Percentiles rank a stretch among this genome's conserved stretches.
Conservation (phyloP, 2,329 filamentous ascomycete genomes). For the Lasiodiplodia citricola region DNA sequence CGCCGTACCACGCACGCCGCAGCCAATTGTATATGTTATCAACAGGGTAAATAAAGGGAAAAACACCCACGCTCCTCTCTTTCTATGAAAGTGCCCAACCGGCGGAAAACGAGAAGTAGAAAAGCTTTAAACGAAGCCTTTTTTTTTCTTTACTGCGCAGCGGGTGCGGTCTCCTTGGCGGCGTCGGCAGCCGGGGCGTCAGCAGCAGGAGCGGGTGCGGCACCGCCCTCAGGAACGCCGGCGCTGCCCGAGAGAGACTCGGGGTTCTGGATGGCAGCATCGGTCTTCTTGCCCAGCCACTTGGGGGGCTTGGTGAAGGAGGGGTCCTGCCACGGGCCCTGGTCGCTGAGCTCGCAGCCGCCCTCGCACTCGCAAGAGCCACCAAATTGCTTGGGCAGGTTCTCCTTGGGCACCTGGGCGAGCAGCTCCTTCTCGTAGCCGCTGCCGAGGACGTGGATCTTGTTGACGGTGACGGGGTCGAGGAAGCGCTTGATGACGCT, state of each 20-base stretch:
- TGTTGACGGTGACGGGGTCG: conserved; percentile 93
- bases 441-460: conserved; percentile 88
- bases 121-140: neutral
- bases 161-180: conserved; percentile 30
- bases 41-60: conserved; percentile 8
- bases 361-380: conserved; percentile 81
- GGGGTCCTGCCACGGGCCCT: conserved; percentile 83
- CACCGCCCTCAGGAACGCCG: conserved; percentile 31
- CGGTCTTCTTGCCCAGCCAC: conserved; percentile 47
- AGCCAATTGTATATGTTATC: conserved; percentile 22
- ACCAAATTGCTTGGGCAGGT: conserved; percentile 85
- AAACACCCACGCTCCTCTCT: conserved; percentile 20
- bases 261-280: conserved; percentile 38
- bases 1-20: conserved; percentile 15
- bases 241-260: conserved; percentile 36
- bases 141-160: conserved; percentile 24
- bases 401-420: conserved; percentile 84
- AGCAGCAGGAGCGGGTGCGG: conserved; percentile 20
- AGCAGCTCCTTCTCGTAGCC: conserved; percentile 85
- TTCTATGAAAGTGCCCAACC: conserved; percentile 20
- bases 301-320: conserved; percentile 67
- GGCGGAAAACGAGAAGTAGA: conserved; percentile 3
- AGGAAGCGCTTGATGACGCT: conserved; percentile 88
- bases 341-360: conserved; percentile 85
- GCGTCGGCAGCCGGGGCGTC: conserved; percentile 31